Evolutionary conservation across 1,284 basidiomycete species (phyloP), one percentile per base, ranked within the genome.

Genomic region (Papiliotrema nemorosa): DNA sequence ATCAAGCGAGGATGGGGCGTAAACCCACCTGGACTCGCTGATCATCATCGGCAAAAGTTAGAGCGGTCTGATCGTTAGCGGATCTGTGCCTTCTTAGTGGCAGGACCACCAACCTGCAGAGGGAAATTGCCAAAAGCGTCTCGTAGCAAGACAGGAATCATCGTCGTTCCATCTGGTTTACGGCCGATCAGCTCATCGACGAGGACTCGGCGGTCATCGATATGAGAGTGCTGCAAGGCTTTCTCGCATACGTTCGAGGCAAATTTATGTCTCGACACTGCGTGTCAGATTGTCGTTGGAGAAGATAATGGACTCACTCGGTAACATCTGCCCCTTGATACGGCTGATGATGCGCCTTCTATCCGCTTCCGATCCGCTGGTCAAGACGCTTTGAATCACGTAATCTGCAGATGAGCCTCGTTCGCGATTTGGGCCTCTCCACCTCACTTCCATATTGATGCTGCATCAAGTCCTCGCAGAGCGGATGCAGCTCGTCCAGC

Each of bases 241-340:
- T 92, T 91, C 76, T 98, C 96, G 69, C 90, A 88, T 18, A 98
- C 96, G 66, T 98, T 98, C 5, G 89, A 93, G 1, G 94, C 92
- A 66, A 94, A 97, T 73, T 97, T 97, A 77, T 97, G 93, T 42
- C 85, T 82, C 1, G 88, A 82, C 80, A 92, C 72, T 70, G 51
- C 5, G 10, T 14, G 9, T 20, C 29, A 14, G 31, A 44, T 31
- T 33, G 43, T 36, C 20, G 24, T 18, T 38, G 27, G 29, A 25
- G 18, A 10, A 6, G 36, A 38, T 43, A 7, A 9, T 33, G 10
- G 10, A 59, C 68, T 60, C 33, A 72, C 70, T 83, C 55, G 79
- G 77, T 29, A 92, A 72, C 67, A 98, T 82, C 62, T 87, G 84
- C 2, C 90, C 88, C 21, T 82, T 83, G 52, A 97, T 81, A 63